These are phyloP conservation scores for Pseudogymnoascus pannorum DNA, from an alignment of 2,329 filamentous ascomycete species.

Conservation along the genomic window DNA sequence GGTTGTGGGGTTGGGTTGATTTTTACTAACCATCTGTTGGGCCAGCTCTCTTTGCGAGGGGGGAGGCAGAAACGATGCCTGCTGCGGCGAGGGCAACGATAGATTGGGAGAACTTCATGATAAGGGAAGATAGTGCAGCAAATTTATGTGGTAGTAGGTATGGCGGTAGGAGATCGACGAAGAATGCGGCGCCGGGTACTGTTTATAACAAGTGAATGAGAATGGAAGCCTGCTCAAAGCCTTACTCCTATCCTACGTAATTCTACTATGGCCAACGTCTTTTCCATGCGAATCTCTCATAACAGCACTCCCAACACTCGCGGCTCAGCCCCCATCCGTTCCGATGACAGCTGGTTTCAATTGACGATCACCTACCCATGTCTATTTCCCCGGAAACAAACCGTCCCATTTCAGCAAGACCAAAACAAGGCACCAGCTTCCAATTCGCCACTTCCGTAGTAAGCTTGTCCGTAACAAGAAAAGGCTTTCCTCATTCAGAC, in stretches of 20 bases:
- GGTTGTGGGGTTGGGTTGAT: background rate
- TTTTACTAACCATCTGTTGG: slow-evolving; percentile 13
- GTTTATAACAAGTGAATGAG: slow-evolving; percentile 3
- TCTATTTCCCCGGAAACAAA: slow-evolving; percentile 5
- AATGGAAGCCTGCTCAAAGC: background rate
- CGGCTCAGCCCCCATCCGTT: background rate
- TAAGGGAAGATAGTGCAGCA: background rate
- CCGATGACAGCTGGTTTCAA: background rate
- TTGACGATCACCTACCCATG: background rate
- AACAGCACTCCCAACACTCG: background rate
- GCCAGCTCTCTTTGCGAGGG: slow-evolving; percentile 16
- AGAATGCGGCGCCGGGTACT: background rate
- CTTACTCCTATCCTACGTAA: background rate
- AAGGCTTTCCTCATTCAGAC: background rate
- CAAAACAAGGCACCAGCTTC: background rate
- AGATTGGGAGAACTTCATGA: slow-evolving; percentile 20
- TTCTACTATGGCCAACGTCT: background rate
- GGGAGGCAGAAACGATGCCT: slow-evolving; percentile 16
- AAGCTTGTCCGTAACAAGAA: background rate
- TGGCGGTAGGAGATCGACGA: background rate
- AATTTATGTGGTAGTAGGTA: background rate
- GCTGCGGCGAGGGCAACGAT: slow-evolving; percentile 17
- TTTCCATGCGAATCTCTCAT: background rate
- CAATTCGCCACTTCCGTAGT: background rate
- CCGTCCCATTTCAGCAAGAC: background rate